A percentile compares a stretch with the other conserved stretches of the same genome.
phyloP scores from a whole-genome alignment of 768 basidiomycete species.

The Termitomyces sp. region DNA sequence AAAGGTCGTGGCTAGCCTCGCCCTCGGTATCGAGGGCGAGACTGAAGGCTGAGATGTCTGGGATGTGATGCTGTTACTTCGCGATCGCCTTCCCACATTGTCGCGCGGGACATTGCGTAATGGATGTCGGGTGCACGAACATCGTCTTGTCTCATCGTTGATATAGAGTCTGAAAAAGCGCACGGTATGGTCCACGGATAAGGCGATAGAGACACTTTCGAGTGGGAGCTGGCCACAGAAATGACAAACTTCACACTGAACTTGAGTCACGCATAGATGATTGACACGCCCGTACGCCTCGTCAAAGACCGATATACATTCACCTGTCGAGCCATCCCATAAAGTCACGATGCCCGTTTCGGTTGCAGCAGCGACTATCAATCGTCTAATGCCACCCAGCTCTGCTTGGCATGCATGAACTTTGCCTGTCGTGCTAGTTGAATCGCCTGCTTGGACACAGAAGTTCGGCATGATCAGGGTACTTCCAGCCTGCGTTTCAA shows the following conservation, averaged over 20 bases:
- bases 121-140: slow-evolving; percentile 56
- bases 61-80: slow-evolving; percentile 53
- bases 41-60: slow-evolving; percentile 31
- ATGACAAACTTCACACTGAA: slow-evolving; percentile 52
- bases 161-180: slow-evolving; percentile 61
- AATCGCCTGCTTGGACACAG: slow-evolving; percentile 53
- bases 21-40: slow-evolving; percentile 44
- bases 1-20: slow-evolving; percentile 41
- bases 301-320: slow-evolving; percentile 58
- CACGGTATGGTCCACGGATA: slow-evolving; percentile 62
- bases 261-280: slow-evolving; percentile 54
- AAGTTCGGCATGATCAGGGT: slow-evolving; percentile 38
- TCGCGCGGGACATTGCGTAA: slow-evolving; percentile 42
- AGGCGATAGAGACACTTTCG: slow-evolving; percentile 60
- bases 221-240: slow-evolving; percentile 65
- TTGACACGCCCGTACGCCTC: slow-evolving; percentile 54
- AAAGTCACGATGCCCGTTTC: slow-evolving; percentile 65
- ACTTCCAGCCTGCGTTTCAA: slow-evolving; percentile 43
- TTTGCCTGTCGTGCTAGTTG: slow-evolving; percentile 45
- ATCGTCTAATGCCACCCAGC: slow-evolving; percentile 41
- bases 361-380: slow-evolving; percentile 59
- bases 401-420: slow-evolving; percentile 50
- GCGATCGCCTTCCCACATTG: slow-evolving; percentile 48
- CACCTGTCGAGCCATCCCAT: slow-evolving; percentile 68
- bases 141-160: slow-evolving; percentile 53